Evolutionary conservation across 805 yeast species (phyloP).

Genomic region (Metschnikowia orientalis): DNA sequence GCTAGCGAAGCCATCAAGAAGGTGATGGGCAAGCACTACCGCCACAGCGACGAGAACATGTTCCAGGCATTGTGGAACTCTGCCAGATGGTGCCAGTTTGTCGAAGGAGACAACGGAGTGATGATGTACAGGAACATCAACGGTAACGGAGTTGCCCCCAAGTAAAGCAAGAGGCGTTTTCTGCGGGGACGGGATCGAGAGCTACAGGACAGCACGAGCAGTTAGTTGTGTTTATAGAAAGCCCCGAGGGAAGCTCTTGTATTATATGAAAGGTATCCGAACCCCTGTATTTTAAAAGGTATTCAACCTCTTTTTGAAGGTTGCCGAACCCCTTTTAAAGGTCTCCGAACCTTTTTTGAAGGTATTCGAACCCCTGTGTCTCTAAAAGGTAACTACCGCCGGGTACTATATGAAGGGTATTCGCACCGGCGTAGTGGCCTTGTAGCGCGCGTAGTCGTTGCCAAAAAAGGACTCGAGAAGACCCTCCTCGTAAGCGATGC

Average conservation of each 20-base stretch:
- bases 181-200: too few species aligned
- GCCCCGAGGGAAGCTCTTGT: too few species aligned
- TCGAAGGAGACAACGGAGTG: conserved; percentile 61
- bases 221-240: too few species aligned
- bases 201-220: too few species aligned
- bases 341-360: too few species aligned
- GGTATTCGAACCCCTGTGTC: too few species aligned
- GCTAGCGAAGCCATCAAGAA: conserved; percentile 74
- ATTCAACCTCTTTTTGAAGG: too few species aligned
- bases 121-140: conserved; percentile 62
- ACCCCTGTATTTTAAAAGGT: too few species aligned
- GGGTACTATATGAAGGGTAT: conserved; percentile 59
- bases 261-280: too few species aligned
- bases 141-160: conserved; percentile 24
- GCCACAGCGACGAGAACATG: conserved; percentile 65
- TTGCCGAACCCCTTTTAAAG: too few species aligned
- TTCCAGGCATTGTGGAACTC: conserved; percentile 61
- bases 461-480: conserved; percentile 69
- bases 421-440: conserved; percentile 44
- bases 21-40: conserved; percentile 82
- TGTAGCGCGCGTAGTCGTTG: conserved; percentile 54
- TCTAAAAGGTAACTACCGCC: too few species aligned
- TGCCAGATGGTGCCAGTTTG: conserved; percentile 65
- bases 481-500: conserved; percentile 72
- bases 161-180: conserved; percentile 12